Percentiles rank a stretch among this genome's conserved stretches.
Conservation (phyloP, 2,329 filamentous ascomycete species). For the Colletotrichum higginsianum region DNA sequence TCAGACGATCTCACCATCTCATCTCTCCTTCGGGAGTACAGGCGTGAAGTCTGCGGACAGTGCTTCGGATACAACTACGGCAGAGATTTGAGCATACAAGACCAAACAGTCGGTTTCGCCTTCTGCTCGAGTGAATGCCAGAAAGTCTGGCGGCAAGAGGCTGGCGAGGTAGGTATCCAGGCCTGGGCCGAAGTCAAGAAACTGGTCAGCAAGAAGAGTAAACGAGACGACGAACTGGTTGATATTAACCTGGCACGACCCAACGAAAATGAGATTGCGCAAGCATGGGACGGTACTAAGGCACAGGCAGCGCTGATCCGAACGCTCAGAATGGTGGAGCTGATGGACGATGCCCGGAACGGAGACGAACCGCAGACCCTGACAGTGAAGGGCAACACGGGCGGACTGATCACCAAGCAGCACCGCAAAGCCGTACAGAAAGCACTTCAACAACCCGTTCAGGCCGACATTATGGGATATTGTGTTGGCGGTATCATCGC, state of each 20-base stretch:
- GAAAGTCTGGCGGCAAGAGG: conserved; percentile 17
- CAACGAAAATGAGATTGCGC: conserved; percentile 10
- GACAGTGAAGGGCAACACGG: not conserved
- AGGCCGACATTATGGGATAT: conserved; percentile 29
- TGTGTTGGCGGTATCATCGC: conserved; percentile 34
- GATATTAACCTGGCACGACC: conserved; percentile 16
- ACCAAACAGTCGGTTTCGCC: conserved; percentile 31
- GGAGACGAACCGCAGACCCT: not conserved
- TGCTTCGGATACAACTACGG: conserved; percentile 37
- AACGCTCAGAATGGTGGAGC: conserved; percentile 17
- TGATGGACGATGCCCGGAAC: not conserved
- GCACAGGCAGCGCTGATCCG: conserved; percentile 31
- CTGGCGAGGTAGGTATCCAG: conserved; percentile 28
- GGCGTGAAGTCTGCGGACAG: conserved; percentile 37
- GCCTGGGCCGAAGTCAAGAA: conserved; percentile 34
- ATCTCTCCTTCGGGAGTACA: conserved; percentile 32
- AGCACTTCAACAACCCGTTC: conserved; percentile 26
- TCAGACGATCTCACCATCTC: conserved; percentile 36
- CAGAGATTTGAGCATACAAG: conserved; percentile 24
- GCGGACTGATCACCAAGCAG: conserved; percentile 18
- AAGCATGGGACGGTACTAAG: conserved; percentile 17
- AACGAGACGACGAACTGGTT: conserved; percentile 25
- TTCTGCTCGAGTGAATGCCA: conserved; percentile 32
- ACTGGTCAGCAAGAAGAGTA: conserved; percentile 31
- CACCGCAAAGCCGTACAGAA: conserved; percentile 33